Conservation (phyloP, 495 filamentous ascomycete species). For the Ascobolus immersus region DNA sequence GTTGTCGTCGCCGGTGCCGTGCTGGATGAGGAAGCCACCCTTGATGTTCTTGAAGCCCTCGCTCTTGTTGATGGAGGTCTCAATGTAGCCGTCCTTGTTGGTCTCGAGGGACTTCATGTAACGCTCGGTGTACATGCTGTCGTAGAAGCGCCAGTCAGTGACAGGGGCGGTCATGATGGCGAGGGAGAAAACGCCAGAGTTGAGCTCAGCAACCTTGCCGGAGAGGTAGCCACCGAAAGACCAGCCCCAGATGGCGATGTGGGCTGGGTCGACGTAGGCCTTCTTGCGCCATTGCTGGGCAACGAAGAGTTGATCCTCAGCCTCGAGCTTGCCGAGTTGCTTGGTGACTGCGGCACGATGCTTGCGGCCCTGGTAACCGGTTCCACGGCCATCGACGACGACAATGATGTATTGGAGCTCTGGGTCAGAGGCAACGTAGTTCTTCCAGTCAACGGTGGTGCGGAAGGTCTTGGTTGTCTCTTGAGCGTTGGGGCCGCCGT, state of each 20-base stretch:
- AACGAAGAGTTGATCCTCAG: conserved; percentile 31
- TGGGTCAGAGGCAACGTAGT: conserved; percentile 31
- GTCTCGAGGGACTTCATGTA: conserved; percentile 31
- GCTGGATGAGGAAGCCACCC: conserved; percentile 27
- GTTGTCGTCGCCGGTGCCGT: conserved; percentile 34
- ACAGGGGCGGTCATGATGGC: conserved; percentile 30
- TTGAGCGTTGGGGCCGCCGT: conserved; percentile 30
- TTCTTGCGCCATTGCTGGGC: conserved; percentile 22
- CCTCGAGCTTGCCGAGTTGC: conserved; percentile 28
- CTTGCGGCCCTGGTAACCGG: conserved; percentile 26
- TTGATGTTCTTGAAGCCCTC: conserved; percentile 27
- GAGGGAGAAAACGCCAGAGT: conserved; percentile 26
- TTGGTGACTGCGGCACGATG: conserved; percentile 24
- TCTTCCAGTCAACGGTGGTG: conserved; percentile 19
- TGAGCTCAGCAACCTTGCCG: conserved; percentile 27
- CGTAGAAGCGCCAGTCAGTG: conserved; percentile 36
- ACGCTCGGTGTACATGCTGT: conserved; percentile 36
- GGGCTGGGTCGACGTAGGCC: conserved; percentile 23
- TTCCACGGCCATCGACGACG: conserved; percentile 31
- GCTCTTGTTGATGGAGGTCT: conserved; percentile 19
- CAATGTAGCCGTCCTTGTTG: conserved; percentile 26
- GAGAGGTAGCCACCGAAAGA: conserved; percentile 33
- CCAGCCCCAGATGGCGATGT: conserved; percentile 35
- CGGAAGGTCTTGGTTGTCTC: conserved; percentile 23
- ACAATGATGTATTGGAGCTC: conserved; percentile 32